These are phyloP conservation scores for Colletotrichum chlorophyti DNA, from an alignment of 2,329 filamentous ascomycete species.

Conservation along the genomic window DNA sequence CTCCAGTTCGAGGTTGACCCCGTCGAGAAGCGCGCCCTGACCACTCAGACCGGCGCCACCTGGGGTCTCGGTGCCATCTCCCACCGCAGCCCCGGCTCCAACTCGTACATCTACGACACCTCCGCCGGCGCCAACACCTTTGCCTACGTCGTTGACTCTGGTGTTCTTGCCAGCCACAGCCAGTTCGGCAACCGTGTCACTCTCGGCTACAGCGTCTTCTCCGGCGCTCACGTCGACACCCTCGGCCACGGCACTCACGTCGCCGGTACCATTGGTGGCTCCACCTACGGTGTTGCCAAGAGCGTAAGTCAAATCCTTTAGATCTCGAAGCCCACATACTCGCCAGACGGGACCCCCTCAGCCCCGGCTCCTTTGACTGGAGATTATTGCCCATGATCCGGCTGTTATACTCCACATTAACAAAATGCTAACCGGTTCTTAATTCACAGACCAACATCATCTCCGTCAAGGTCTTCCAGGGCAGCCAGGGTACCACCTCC, in stretches of 20 bases:
- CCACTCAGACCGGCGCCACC: conserved; percentile 43
- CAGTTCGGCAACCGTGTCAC: conserved; percentile 52
- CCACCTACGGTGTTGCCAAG: conserved; percentile 54
- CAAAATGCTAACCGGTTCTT: not conserved
- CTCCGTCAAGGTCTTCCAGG: conserved; percentile 53
- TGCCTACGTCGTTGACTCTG: conserved; percentile 63
- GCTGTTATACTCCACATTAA: not conserved
- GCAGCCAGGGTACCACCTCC: conserved; percentile 36
- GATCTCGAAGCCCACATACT: no score
- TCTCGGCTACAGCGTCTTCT: conserved; percentile 43
- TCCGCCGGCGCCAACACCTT: conserved; percentile 49
- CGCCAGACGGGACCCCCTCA: not conserved
- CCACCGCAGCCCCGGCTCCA: conserved; percentile 40
- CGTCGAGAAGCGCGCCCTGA: conserved; percentile 27
- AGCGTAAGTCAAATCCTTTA: conserved; percentile 30
- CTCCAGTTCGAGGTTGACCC: conserved; percentile 33
- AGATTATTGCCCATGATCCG: no score
- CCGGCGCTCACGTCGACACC: conserved; percentile 41
- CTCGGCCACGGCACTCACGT: conserved; percentile 56
- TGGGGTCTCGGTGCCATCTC: conserved; percentile 57
- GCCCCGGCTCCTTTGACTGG: not conserved
- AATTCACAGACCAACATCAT: conserved; percentile 41
- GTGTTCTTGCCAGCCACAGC: conserved; percentile 53
- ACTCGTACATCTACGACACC: conserved; percentile 48
- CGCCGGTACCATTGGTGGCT: conserved; percentile 52